Base-by-base conservation (phyloP, 2,329 filamentous ascomycete species). In the Colletotrichum abscissum region DNA sequence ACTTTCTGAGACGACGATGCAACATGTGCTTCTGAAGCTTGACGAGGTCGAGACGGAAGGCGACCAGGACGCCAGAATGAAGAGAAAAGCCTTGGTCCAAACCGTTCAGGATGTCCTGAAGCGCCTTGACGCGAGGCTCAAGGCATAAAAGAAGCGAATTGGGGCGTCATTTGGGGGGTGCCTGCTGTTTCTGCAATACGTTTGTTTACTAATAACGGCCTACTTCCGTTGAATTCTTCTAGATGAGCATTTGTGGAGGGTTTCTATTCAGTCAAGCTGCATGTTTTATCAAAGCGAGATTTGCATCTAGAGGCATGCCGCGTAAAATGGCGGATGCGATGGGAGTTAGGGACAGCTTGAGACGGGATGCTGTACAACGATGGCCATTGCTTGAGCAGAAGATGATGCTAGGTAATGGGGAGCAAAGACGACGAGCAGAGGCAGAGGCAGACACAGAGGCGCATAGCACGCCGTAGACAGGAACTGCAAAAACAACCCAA, bases 31-130 rank as follows among this genome's bases (percentile, higher is more conserved):
- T 49, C 83, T 97, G 75, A 96, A 95, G 83, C 82, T 95, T 52
- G 94, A 97, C 80, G 91, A 88, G 26, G 90, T 96, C 3, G 93
- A 96, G 76, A 92, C 92, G 0, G 92, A 92, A 60, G 93, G 93
- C 5, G 90, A 94, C 76, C 81, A 85, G 11, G 90, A 92, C 14
- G 90, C 93, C 30, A 87, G 93, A 74, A 83, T 87, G 14, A 89
- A 86, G 80, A 86, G 94, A 78, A 95, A 93, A 84, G 92, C 92
- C 71, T 82, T 95, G 63, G 92, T 96, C n/a, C 90, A 86, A 77
- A 88, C 92, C 75, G 91, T 93, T 4, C 93, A 96, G 80, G 88
- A 85, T 12, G 84, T 93, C 56, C 81, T 97, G 76, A 91, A 88
- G 78, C 85, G 86, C 33, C 80, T 96, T 72, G 94, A 97, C 79